Percentiles rank a stretch among this genome's conserved stretches.
Evolutionary conservation across 2,329 filamentous ascomycete species (phyloP).

Genomic region (Aureobasidium pullulans): DNA sequence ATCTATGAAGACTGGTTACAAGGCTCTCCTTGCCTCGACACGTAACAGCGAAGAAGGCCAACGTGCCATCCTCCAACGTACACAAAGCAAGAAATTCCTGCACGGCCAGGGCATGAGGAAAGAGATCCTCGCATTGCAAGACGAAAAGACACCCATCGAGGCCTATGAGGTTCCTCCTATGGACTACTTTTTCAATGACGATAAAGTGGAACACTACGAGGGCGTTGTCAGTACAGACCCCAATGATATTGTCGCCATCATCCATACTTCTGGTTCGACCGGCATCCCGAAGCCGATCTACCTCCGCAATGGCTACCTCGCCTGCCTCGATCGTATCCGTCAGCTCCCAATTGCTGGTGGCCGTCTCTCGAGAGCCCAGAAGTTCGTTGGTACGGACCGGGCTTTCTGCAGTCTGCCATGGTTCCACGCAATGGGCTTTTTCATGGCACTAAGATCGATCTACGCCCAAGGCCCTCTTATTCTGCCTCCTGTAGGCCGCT

Average conservation of each 20-base stretch:
- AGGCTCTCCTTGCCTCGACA: constrained; percentile 16
- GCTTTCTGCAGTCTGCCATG: constrained; percentile 21
- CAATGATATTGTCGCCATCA: constrained; percentile 31
- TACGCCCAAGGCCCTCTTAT: constrained; percentile 14
- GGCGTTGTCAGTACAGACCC: constrained; percentile 29
- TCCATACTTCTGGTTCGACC: constrained; percentile 40
- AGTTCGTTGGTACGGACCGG: constrained; percentile 12
- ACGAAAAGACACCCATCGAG: constrained; percentile 6
- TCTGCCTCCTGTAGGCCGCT: constrained; percentile 4
- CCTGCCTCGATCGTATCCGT: constrained; percentile 32
- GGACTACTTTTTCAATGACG: constrained; percentile 10
- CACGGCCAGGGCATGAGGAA: constrained; percentile 9
- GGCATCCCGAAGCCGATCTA: constrained; percentile 37
- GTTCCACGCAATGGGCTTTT: constrained; percentile 18
- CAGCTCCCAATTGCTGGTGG: constrained; percentile 29
- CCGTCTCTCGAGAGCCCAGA: constrained; percentile 18
- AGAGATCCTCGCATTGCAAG: constrained; percentile 11
- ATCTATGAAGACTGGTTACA: constrained; percentile 21
- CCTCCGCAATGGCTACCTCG: constrained; percentile 28
- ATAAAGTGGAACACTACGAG: constrained; percentile 20
- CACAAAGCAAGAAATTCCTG: constrained; percentile 14
- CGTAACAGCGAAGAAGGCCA: constrained; percentile 16
- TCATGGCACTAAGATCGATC: constrained; percentile 15
- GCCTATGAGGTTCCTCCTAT: constrained; percentile 14
- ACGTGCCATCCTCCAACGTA: constrained; percentile 11